phyloP scores from a whole-genome alignment of 2,329 filamentous ascomycete species.

The Lachnellula subtilissima region DNA sequence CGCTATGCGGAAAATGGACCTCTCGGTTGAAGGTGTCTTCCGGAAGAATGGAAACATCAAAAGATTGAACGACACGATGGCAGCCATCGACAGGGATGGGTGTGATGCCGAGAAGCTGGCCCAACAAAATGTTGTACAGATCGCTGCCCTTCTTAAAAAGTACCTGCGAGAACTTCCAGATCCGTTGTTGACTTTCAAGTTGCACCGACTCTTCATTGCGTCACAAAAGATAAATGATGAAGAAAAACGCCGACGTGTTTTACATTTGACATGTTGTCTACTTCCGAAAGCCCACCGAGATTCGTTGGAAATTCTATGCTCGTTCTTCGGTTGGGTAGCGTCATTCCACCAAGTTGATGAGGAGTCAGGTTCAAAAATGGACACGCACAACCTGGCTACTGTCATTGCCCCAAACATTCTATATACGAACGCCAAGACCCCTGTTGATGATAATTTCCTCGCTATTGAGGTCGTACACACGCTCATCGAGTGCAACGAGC shows the following conservation, averaged over 20 bases:
- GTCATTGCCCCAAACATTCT: conserved; percentile 96
- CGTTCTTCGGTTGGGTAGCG: conserved; percentile 94
- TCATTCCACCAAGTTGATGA: conserved; percentile 98
- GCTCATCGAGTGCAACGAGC: conserved; percentile 87
- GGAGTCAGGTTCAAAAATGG: conserved; percentile 97
- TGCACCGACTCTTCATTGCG: conserved; percentile 84
- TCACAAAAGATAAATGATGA: conserved; percentile 83
- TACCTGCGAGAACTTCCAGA: conserved; percentile 93
- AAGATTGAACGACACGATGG: conserved; percentile 78
- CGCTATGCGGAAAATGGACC: conserved; percentile 97
- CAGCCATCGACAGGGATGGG: conserved; percentile 79
- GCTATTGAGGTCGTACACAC: conserved; percentile 91
- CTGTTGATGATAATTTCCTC: conserved; percentile 83
- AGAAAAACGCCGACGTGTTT: conserved; percentile 74
- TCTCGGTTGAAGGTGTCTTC: conserved; percentile 97
- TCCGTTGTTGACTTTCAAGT: conserved; percentile 88
- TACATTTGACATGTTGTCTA: conserved; percentile 89
- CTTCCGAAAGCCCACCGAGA: conserved; percentile 90
- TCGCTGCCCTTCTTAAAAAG: conserved; percentile 90
- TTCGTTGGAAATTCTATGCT: conserved; percentile 90
- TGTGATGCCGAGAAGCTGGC: conserved; percentile 81
- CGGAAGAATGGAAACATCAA: conserved; percentile 99
- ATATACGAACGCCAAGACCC: conserved; percentile 62
- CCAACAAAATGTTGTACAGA: conserved; percentile 85
- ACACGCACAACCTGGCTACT: conserved; percentile 93